phyloP scores from a whole-genome alignment of 371 early-diverging fungal genomes.

The Mortierella sp. region DNA sequence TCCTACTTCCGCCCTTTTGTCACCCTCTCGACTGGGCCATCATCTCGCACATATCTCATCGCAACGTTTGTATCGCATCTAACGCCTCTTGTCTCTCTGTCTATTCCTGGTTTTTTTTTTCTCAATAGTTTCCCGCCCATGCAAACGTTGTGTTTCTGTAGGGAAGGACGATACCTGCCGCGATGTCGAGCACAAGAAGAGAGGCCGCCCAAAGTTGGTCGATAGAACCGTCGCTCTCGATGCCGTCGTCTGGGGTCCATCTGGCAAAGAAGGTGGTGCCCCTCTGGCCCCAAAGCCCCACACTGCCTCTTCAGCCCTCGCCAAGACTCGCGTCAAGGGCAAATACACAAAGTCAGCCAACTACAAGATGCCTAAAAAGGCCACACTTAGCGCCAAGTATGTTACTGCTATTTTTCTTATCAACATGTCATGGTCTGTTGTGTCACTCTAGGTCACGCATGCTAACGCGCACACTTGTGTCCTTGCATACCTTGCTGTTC shows the following conservation, averaged over 20 bases:
- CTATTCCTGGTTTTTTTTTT: neutral
- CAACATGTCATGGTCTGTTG: neutral
- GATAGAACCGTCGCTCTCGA: slow-evolving; percentile 62
- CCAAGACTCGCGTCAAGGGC: slow-evolving; percentile 48
- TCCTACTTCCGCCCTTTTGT: neutral
- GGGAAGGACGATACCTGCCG: slow-evolving; percentile 81
- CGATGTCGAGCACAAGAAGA: slow-evolving; percentile 86
- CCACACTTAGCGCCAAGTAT: slow-evolving; percentile 30
- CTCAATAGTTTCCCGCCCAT: slow-evolving; percentile 75
- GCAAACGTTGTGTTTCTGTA: slow-evolving; percentile 81
- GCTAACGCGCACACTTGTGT: neutral
- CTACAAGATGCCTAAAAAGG: slow-evolving; percentile 53
- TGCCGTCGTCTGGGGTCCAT: slow-evolving; percentile 31
- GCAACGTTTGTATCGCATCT: neutral
- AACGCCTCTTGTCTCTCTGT: neutral
- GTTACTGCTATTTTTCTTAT: neutral
- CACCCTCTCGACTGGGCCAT: neutral
- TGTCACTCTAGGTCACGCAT: neutral
- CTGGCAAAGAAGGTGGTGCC: slow-evolving; percentile 24
- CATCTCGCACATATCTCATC: neutral
- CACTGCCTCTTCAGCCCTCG: slow-evolving; percentile 22
- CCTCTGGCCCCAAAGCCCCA: slow-evolving; percentile 1
- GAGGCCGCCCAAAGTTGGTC: slow-evolving; percentile 83
- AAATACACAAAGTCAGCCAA: slow-evolving; percentile 56
- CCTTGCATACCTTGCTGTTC: neutral